Percentiles rank a stretch among this genome's conserved stretches.
These are phyloP conservation scores for Zygosaccharomyces pseudobailii DNA, from an alignment of 1,139 yeast genomes.

Conservation along the genomic window DNA sequence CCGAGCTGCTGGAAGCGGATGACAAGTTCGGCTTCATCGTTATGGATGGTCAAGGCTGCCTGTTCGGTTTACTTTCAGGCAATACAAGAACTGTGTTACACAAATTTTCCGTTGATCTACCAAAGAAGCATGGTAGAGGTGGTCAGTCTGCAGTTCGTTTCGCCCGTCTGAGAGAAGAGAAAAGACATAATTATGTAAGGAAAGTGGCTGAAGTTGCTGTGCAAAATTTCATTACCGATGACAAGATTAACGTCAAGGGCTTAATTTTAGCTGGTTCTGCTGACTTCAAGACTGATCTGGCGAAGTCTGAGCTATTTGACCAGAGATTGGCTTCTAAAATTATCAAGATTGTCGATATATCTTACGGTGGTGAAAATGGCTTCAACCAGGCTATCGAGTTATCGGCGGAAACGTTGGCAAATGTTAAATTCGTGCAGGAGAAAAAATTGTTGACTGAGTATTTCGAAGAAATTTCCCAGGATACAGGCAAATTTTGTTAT, in stretches of 20 bases:
- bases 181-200: constrained; percentile 96
- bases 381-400: constrained; percentile 98
- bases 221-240: constrained; percentile 87
- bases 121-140: constrained; percentile 99
- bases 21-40: constrained; percentile 95
- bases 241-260: constrained; percentile 91
- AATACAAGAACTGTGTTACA: constrained; percentile 94
- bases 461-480: constrained; percentile 96
- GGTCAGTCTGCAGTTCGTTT: constrained; percentile 99
- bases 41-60: constrained; percentile 98
- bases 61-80: constrained; percentile 94
- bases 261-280: constrained; percentile 97
- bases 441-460: constrained; percentile 87
- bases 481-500: constrained; percentile 93
- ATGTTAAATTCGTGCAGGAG: constrained; percentile 96
- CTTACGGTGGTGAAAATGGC: constrained; percentile 98
- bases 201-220: constrained; percentile 98
- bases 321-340: constrained; percentile 81
- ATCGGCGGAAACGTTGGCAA: constrained; percentile 92
- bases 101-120: constrained; percentile 94
- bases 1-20: constrained; percentile 90
- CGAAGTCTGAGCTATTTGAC: constrained; percentile 90
- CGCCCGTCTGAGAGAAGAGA: constrained; percentile 97
- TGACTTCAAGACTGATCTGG: constrained; percentile 91
- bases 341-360: constrained; percentile 88